Evolutionary conservation across 2,329 filamentous ascomycete species (phyloP), one percentile per base, ranked within the genome.

Genomic region (Microdochium trichocladiopsis): DNA sequence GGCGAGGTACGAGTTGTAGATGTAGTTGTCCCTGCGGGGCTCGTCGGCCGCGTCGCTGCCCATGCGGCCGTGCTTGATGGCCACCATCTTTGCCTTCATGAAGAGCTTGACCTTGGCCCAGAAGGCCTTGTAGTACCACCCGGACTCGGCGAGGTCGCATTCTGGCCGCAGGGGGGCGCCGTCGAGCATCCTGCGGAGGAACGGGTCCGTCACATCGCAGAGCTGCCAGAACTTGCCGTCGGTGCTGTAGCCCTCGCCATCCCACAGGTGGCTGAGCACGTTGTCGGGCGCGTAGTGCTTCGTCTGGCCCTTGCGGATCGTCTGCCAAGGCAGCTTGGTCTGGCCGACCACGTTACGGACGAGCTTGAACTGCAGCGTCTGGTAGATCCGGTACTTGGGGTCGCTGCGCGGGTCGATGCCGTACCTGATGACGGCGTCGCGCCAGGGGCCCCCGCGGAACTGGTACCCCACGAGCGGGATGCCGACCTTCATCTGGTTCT

Each of bases 171-270:
- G 69, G 4, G 82, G 75, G 0, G 84, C 75, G 0, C 82, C 79
- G 21, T 84, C 78, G 37, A 96, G 76, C 2, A 96, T 72, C 11
- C 74, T 68, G 1, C 74, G 72, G 1, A 97, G 74, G 1, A 92
- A 64, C 0, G 90, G 88, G 61, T 97, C 93, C 0, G 83, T 87
- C 51, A 97, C 86, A 66, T 99, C 94, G 71, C 91, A 95, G 24
- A 95, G 80, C 73, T 97, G 94, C 87, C 91, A 99, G 49, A 94
- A 86, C 62, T 94, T 94, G 37, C 91, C 91, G 62, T 96, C 91
- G 1, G 82, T 80, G 16, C 83, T 82, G 51, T 93, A 82, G 2
- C 78, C 79, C 54, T 83, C 76, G 48, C 93, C 93, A 55, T 95
- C 90, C 68, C 96, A 97, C 1, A 93, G 74, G 67, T 97, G 92